Evolutionary conservation across 768 basidiomycete species (phyloP).

Genomic region (Aureoboletus auriporus): DNA sequence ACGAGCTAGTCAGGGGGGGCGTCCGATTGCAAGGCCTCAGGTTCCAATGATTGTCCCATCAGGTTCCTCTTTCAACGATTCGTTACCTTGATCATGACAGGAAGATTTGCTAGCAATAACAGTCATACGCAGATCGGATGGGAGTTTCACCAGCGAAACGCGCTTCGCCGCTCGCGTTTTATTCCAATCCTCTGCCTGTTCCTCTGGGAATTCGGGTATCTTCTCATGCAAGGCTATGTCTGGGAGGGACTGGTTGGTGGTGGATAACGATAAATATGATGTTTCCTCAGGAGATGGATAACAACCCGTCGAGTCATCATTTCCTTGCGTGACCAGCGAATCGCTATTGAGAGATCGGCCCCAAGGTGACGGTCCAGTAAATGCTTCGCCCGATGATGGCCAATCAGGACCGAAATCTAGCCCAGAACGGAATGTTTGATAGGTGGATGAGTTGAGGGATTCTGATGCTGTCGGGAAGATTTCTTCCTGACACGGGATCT

Average conservation of each 20-base stretch:
- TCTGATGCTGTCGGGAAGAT: constrained; percentile 9
- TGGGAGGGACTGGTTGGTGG: constrained; percentile 16
- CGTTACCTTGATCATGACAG: constrained; percentile 1
- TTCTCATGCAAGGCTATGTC: constrained; percentile 39
- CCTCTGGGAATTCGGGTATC: constrained; percentile 46
- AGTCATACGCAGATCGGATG: constrained; percentile 44
- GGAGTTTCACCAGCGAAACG: constrained; percentile 75
- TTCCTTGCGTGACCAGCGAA: constrained; percentile 29
- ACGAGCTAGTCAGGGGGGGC: background rate
- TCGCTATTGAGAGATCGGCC: constrained; percentile 30
- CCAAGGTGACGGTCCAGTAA: constrained; percentile 31
- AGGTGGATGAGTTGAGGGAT: constrained; percentile 42
- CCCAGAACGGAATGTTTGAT: constrained; percentile 68
- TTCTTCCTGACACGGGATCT: constrained; percentile 13
- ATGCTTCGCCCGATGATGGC: constrained; percentile 40
- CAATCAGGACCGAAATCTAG: constrained; percentile 52
- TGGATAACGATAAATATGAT: constrained; percentile 19
- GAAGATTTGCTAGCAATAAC: constrained; percentile 17
- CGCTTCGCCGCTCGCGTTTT: constrained; percentile 81
- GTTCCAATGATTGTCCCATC: background rate
- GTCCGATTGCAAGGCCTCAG: background rate
- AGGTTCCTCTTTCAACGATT: constrained; percentile 9
- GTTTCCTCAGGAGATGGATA: constrained; percentile 29
- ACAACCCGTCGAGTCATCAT: constrained; percentile 30
- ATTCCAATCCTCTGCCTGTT: constrained; percentile 87